Base-by-base conservation (phyloP, 257 asterid genomes). In the Ligustrum vulgare region DNA sequence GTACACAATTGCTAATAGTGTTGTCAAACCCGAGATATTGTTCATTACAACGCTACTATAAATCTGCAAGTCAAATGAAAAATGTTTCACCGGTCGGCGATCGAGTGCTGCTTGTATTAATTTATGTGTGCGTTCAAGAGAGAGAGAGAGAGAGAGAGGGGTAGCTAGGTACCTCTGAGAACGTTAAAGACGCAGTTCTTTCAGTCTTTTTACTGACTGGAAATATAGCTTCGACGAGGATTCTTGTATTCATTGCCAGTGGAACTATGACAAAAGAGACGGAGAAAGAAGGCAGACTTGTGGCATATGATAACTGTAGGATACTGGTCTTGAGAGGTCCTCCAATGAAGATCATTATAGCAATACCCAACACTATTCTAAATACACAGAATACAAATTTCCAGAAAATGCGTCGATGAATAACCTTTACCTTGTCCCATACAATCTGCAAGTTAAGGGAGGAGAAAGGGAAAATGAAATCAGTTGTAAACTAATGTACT, bases 1-100 rank as follows among this genome's bases (percentile, higher is more conserved):
- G 23, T 81, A 87, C 23, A 90, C 84, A 6, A 87, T 80, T 15
- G 82, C 82, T 77, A 88, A 51, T 82, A 88, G 67, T 3, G 85
- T 77, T 45, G 85, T 79, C 81, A 90, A 54, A 45, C 92, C 92
- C 12, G 84, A 72, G 2, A 88, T 72, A 78, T 90, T 90, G 93
- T 87, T 90, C 93, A 88, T 85, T 60, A 85, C 85, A 35, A 84
- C 91, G 43, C 89, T 91, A 5, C 84, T 83, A 49, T 87, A 89
- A 49, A 89, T 85, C 93, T 87, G 89, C 34, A 8, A n/a, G 35
- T 5, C 18, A 13, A 64, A 70, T 32, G 37, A 39, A 25, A 70
- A 18, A 0, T 12, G 18, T 43, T 43, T 43, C 51, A 43, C 18
- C 16, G 3, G 5, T 0, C n/a, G n/a, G 31, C 31, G 1, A 28